A percentile compares a stretch with the other conserved stretches of the same genome.
Conservation (phyloP, 495 filamentous ascomycete genomes). For the Penicillium pancosmium region DNA sequence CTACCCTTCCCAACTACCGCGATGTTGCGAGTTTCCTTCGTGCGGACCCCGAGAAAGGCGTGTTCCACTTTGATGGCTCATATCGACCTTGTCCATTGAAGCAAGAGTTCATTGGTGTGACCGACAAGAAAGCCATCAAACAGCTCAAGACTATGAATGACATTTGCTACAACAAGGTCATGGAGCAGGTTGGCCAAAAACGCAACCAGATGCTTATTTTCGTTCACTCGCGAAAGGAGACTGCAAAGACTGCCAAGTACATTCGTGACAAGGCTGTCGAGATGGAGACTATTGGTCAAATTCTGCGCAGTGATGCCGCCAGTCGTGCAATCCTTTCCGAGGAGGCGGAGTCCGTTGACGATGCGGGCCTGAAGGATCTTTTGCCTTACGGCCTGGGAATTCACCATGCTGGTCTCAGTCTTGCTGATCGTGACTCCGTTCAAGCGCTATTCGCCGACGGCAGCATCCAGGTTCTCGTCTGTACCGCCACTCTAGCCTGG, state of each 20-base stretch:
- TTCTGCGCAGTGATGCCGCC: conserved; percentile 89
- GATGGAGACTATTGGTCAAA: conserved; percentile 94
- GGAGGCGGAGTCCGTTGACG: conserved; percentile 80
- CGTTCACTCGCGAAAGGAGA: conserved; percentile 97
- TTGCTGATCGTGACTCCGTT: conserved; percentile 89
- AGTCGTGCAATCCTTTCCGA: conserved; percentile 85
- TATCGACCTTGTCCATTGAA: conserved; percentile 90
- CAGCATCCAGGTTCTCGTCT: conserved; percentile 91
- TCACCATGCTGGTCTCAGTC: conserved; percentile 95
- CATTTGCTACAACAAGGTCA: conserved; percentile 94
- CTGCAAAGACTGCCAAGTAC: conserved; percentile 94
- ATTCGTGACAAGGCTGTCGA: conserved; percentile 95
- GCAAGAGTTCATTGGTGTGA: conserved; percentile 97
- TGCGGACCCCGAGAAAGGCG: conserved; percentile 79
- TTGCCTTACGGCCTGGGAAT: conserved; percentile 97
- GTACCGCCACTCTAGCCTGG: conserved; percentile 96
- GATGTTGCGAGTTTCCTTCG: conserved; percentile 97
- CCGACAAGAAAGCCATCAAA: conserved; percentile 98
- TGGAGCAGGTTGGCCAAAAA: conserved; percentile 91
- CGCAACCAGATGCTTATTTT: conserved; percentile 98
- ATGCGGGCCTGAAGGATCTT: conserved; percentile 90
- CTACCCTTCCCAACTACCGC: conserved; percentile 94
- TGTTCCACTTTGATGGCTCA: conserved; percentile 96
- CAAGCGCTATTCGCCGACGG: conserved; percentile 93
- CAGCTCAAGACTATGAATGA: conserved; percentile 99